Base-by-base conservation (phyloP, 78 protist genomes). In the Emiliania huxleyi region DNA sequence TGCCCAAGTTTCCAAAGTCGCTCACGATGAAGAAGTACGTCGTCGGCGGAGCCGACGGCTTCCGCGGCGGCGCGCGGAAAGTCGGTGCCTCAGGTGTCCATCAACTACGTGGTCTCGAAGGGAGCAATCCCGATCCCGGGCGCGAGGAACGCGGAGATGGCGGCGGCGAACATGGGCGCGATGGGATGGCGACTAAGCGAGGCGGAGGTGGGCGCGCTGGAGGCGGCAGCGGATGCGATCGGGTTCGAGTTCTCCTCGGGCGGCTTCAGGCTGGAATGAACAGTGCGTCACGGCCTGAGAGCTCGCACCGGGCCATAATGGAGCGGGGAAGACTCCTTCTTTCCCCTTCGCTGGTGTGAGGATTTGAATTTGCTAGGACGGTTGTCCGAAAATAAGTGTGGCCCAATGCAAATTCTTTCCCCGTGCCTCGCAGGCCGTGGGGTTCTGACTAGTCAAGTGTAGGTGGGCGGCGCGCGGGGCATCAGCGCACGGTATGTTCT, bases 71-170 rank as follows among this genome's bases (percentile, higher is more conserved):
- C 35, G 22, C 29, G 52, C 19, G 89, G 89, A 12, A 44, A 45
- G 52, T 44, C 42, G 11, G 89, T 83, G 8, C 37, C 89, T 6
- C 89, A 83, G 56, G 89, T 83, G 33, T 19, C 43, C 19, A 26
- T 83, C 89, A 83, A 83, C 56, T 83, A 45, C 40, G 55, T 29
- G 33, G 4, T 83, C 23, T 45, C 35, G 62, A 83, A 83, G 89
- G 89, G 89, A 19, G 89, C 29, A 15, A 11, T 83, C 62, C 89
- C 89, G 5, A 83, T 83, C 15, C 89, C 89, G 11, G 89, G 89
- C 29, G 19, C 40, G 22, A 55, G 89, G 21, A 25, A 83, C 62
- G 89, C 40, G 19, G 21, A 6, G 56, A 83, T 83, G 89, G 89
- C 89, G 15, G n/a, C 62, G 15, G 89, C 43, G 23, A 83, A 83